These are phyloP conservation scores for Alisma plantagoaquatica DNA, from an alignment of 106 monocot species.

Conservation along the genomic window DNA sequence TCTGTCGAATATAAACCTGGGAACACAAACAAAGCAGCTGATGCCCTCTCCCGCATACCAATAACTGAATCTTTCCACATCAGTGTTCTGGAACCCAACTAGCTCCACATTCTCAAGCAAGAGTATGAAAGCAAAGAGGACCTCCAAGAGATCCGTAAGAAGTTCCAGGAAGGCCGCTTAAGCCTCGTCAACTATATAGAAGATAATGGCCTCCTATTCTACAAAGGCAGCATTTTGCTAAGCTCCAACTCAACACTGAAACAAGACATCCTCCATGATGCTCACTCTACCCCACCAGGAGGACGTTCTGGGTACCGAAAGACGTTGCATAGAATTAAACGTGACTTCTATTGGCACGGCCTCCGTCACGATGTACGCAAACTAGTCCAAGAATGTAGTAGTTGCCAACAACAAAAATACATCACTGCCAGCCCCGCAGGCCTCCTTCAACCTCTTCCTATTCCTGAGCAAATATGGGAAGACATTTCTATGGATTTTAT, in stretches of 20 bases:
- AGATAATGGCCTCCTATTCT: background rate
- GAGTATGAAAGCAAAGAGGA: background rate
- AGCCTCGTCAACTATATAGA: background rate
- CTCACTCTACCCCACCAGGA: background rate
- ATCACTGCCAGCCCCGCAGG: background rate
- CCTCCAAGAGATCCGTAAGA: background rate
- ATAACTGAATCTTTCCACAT: background rate
- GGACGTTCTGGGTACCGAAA: background rate
- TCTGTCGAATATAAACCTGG: background rate
- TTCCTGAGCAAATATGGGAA: constrained; percentile 1
- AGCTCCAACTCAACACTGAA: too few species aligned
- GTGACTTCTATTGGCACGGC: constrained; percentile 3
- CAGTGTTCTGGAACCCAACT: background rate
- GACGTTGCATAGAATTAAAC: background rate
- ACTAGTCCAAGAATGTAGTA: background rate
- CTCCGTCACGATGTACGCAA: background rate
- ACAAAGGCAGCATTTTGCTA: background rate
- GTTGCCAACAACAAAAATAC: background rate
- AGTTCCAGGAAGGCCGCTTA: too few species aligned
- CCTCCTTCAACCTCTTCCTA: constrained; percentile 8
- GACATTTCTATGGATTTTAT: constrained; percentile 22
- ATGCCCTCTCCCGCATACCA: background rate
- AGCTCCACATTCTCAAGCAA: background rate
- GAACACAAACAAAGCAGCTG: background rate
- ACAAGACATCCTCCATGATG: background rate